A percentile compares a stretch with the other conserved stretches of the same genome.
Evolutionary conservation across 2,329 filamentous ascomycete genomes (phyloP).

Genomic region (Curvularia sp.): DNA sequence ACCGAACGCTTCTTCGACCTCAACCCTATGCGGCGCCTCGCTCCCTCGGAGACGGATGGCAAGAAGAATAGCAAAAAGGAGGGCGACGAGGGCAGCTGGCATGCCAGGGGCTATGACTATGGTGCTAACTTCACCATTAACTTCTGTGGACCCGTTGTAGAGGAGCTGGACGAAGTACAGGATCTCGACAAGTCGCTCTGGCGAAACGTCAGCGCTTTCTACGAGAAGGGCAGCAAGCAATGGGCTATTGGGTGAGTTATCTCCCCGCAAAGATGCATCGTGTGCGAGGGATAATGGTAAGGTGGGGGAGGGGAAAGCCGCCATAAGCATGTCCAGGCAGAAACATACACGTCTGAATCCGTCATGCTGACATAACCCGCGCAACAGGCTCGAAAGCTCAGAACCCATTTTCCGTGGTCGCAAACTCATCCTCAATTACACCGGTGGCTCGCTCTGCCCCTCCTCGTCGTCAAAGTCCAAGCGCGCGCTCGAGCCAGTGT

Average conservation of each 20-base stretch:
- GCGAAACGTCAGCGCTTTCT: slow-evolving; percentile 81
- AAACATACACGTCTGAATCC: neutral
- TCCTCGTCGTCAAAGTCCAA: slow-evolving; percentile 33
- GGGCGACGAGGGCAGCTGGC: slow-evolving; percentile 65
- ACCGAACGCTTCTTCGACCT: slow-evolving; percentile 70
- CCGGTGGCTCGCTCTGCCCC: slow-evolving; percentile 58
- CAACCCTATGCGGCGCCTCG: slow-evolving; percentile 61
- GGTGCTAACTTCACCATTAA: slow-evolving; percentile 83
- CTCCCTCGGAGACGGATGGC: slow-evolving; percentile 49
- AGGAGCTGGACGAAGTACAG: slow-evolving; percentile 66
- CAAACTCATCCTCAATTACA: slow-evolving; percentile 64
- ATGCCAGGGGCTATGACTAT: slow-evolving; percentile 77
- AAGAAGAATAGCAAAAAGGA: slow-evolving; percentile 57
- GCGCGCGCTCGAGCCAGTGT: slow-evolving; percentile 34
- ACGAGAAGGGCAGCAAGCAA: slow-evolving; percentile 68
- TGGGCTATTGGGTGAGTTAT: slow-evolving; percentile 75
- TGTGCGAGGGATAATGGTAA: neutral
- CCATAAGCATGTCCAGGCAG: slow-evolving; percentile 6
- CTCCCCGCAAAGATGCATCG: neutral
- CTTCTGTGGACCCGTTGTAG: slow-evolving; percentile 78
- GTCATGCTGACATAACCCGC: slow-evolving; percentile 25
- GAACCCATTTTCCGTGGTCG: slow-evolving; percentile 67
- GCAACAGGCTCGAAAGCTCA: slow-evolving; percentile 61
- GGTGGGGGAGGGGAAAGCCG: neutral
- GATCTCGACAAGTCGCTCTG: slow-evolving; percentile 68